Evolutionary conservation across 2,329 filamentous ascomycete species (phyloP).

Genomic region (Dactylella cylindrospora): DNA sequence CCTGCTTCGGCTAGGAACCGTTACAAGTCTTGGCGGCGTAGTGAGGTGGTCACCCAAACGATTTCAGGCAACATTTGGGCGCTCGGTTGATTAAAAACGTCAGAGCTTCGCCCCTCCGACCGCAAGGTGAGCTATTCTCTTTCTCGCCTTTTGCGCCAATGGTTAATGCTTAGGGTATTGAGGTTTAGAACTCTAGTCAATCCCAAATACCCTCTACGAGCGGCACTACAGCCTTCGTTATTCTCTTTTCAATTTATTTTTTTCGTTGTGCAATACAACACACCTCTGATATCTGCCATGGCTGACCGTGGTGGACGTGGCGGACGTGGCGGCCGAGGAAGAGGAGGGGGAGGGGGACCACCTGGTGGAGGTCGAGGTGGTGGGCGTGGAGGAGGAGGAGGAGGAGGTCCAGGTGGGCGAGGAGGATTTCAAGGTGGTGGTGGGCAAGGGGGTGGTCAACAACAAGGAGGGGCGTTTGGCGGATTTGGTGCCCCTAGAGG

Average conservation of each 20-base stretch:
- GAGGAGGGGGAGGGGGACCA: not conserved
- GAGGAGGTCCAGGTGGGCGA: slow-evolving; percentile 11
- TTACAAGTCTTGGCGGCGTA: too few relatives aligned
- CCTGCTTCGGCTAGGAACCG: too few relatives aligned
- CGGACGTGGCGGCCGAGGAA: slow-evolving; percentile 5
- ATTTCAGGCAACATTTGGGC: too few relatives aligned
- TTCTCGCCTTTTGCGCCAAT: too few relatives aligned
- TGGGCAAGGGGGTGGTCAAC: slow-evolving; percentile 1
- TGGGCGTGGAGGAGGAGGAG: slow-evolving; percentile 10
- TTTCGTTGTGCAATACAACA: slow-evolving; percentile 34
- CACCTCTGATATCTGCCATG: slow-evolving; percentile 37
- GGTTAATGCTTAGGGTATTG: too few relatives aligned
- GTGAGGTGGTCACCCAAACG: too few relatives aligned
- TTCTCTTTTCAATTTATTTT: slow-evolving; percentile 8
- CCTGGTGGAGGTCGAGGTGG: slow-evolving; percentile 4
- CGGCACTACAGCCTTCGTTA: not conserved
- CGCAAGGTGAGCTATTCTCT: too few relatives aligned
- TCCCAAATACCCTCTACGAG: too few relatives aligned
- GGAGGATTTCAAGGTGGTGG: slow-evolving; percentile 3
- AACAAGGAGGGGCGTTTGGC: not conserved
- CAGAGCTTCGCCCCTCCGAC: too few relatives aligned
- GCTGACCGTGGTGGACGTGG: slow-evolving; percentile 26
- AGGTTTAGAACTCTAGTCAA: too few relatives aligned
- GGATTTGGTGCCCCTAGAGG: slow-evolving; percentile 10
- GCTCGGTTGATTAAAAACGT: too few relatives aligned